Conservation (phyloP, 257 asterid genomes). For the Solanum bukasovii region DNA sequence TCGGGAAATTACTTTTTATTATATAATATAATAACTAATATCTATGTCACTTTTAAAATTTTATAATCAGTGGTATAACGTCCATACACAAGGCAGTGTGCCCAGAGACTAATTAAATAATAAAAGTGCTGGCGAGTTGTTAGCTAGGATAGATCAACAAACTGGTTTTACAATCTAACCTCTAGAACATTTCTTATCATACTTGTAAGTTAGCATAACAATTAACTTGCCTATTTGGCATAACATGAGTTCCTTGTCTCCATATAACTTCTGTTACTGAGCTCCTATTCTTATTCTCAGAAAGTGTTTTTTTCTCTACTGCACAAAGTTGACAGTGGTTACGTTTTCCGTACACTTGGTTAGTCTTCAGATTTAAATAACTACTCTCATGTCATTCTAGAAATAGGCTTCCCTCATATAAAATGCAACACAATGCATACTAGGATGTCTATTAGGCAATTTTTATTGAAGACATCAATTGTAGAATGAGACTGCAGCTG, state of each 20-base stretch:
- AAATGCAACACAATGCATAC: neutral
- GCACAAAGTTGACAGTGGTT: neutral
- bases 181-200: neutral
- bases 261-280: neutral
- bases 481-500: neutral
- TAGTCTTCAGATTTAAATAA: neutral
- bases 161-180: neutral
- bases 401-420: neutral
- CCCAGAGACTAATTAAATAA: neutral
- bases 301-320: neutral
- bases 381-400: neutral
- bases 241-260: neutral
- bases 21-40: neutral
- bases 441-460: neutral
- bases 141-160: neutral
- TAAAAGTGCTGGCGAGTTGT: neutral
- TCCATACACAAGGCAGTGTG: neutral
- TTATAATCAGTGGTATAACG: neutral
- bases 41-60: neutral
- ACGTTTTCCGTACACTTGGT: neutral
- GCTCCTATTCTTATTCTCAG: neutral
- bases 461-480: neutral
- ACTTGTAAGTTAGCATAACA: neutral
- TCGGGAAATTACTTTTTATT: neutral
- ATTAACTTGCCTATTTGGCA: neutral